Conservation (phyloP, 2,329 filamentous ascomycete genomes). For the Dryadomyces quercus-mongolicae region DNA sequence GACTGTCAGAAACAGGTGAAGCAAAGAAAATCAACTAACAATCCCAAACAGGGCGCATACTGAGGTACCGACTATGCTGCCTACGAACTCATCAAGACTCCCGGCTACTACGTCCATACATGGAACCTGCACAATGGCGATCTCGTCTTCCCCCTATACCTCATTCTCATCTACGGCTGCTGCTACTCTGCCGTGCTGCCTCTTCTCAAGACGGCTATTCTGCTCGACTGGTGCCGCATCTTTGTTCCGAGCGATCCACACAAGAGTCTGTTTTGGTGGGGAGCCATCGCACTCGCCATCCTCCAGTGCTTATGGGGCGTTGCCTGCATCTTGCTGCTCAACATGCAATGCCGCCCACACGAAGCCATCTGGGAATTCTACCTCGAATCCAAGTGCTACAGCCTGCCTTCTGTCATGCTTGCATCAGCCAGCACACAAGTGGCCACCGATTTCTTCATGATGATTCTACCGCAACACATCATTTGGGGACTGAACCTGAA, state of each 20-base stretch:
- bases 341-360: constrained; percentile 19
- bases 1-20: no score
- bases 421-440: constrained; percentile 21
- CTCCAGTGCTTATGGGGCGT: constrained; percentile 20
- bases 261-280: constrained; percentile 23
- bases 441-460: constrained; percentile 19
- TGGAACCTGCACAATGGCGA: constrained; percentile 20
- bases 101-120: constrained; percentile 24
- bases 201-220: constrained; percentile 27
- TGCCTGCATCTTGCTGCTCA: constrained; percentile 19
- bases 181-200: constrained; percentile 24
- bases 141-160: constrained; percentile 9
- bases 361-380: constrained; percentile 1
- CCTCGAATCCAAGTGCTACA: constrained; percentile 20
- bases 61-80: constrained; percentile 13
- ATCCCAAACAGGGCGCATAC: not conserved
- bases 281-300: constrained; percentile 17
- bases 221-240: constrained; percentile 29
- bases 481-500: constrained; percentile 21
- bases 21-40: no score
- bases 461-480: constrained; percentile 21
- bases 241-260: constrained; percentile 18
- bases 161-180: constrained; percentile 21
- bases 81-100: constrained; percentile 15
- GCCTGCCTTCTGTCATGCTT: constrained; percentile 17